Conservation (phyloP, 192 early-diverging fungal species). For the Coemansia sp. region DNA sequence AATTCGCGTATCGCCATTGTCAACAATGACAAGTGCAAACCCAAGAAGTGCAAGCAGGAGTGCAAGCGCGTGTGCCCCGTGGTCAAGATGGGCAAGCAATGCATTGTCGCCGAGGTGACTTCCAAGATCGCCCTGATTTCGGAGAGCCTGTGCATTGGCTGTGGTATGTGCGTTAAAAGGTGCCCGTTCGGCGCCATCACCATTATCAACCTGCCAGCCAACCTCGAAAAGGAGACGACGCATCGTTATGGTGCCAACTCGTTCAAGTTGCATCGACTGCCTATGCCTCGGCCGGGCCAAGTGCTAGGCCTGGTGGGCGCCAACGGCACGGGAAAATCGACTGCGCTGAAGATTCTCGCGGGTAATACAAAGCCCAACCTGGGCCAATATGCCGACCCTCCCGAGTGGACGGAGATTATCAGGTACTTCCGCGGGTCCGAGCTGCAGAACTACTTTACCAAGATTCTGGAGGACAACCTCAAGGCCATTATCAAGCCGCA, state of each 20-base stretch:
- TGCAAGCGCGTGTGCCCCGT: slow-evolving; percentile 98
- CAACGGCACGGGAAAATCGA: slow-evolving; percentile 96
- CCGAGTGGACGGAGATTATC: slow-evolving; percentile 96
- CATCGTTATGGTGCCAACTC: slow-evolving; percentile 97
- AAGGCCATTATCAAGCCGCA: slow-evolving; percentile 96
- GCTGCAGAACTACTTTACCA: slow-evolving; percentile 99
- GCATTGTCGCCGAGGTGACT: slow-evolving; percentile 87
- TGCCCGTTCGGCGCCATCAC: slow-evolving; percentile 97
- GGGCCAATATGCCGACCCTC: slow-evolving; percentile 80
- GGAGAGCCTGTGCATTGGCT: slow-evolving; percentile 96
- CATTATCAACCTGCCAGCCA: slow-evolving; percentile 97
- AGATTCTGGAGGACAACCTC: slow-evolving; percentile 95
- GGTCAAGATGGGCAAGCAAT: slow-evolving; percentile 95
- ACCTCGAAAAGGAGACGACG: slow-evolving; percentile 91
- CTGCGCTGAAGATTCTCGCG: slow-evolving; percentile 91
- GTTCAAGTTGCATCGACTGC: slow-evolving; percentile 97
- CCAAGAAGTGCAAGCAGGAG: slow-evolving; percentile 98
- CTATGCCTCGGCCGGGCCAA: slow-evolving; percentile 94
- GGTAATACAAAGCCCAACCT: slow-evolving; percentile 97
- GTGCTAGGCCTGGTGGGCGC: slow-evolving; percentile 96
- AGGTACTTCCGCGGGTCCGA: slow-evolving; percentile 96
- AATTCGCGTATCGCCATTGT: slow-evolving; percentile 95
- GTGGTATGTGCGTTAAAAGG: slow-evolving; percentile 97
- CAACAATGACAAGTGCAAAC: slow-evolving; percentile 94
- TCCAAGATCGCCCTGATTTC: slow-evolving; percentile 93